Percentiles rank a stretch among this genome's conserved stretches.
phyloP scores from a whole-genome alignment of 164 flowering plant species.

The Berberis vulgaris region DNA sequence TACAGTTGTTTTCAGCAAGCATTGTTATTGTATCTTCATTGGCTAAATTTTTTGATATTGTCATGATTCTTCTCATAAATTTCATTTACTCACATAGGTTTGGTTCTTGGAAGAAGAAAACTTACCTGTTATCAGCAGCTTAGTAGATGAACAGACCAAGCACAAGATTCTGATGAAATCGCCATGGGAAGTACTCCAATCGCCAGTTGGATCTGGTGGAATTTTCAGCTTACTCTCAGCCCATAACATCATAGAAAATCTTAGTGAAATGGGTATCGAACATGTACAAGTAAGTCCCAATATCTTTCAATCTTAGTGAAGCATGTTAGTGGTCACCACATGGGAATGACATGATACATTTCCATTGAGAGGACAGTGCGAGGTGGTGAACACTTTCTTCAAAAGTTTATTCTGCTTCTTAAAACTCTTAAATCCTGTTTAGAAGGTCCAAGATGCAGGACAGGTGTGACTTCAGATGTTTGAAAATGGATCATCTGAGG shows the following conservation, averaged over 20 bases:
- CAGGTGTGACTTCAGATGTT: too few species aligned
- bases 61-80: background rate
- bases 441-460: too few species aligned
- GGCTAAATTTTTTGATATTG: background rate
- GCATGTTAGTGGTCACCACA: background rate
- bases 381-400: too few species aligned
- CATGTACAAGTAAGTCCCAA: slow-evolving; percentile 56
- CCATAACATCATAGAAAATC: slow-evolving; percentile 34
- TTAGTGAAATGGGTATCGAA: slow-evolving; percentile 50
- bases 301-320: background rate
- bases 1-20: background rate
- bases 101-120: slow-evolving; percentile 78
- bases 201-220: slow-evolving; percentile 84
- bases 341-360: too few species aligned
- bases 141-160: slow-evolving; percentile 27
- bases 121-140: slow-evolving; percentile 62
- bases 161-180: slow-evolving; percentile 74
- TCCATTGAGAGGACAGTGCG: too few species aligned
- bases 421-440: too few species aligned
- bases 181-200: slow-evolving; percentile 84
- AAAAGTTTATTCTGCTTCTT: too few species aligned
- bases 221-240: slow-evolving; percentile 54
- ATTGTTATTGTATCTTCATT: background rate
- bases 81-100: slow-evolving; percentile 31
- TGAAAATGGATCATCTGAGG: too few species aligned